phyloP scores from a whole-genome alignment of 2,329 filamentous ascomycete genomes.

The Sclerotinia minor region DNA sequence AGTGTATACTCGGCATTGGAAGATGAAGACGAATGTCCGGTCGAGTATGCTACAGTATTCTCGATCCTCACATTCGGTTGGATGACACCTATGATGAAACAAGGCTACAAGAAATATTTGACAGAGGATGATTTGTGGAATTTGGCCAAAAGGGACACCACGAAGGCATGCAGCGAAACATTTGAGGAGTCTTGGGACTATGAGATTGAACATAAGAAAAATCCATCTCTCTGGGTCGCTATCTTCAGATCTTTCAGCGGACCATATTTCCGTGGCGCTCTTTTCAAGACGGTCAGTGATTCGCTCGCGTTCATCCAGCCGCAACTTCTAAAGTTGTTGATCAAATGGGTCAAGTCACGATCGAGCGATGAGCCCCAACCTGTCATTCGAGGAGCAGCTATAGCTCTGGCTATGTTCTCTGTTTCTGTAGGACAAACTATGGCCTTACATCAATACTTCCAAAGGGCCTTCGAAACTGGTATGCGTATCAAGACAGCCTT shows the following conservation, averaged over 20 bases:
- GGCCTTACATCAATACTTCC: slow-evolving; percentile 96
- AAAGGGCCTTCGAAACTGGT: slow-evolving; percentile 87
- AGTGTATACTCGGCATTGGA: slow-evolving; percentile 68
- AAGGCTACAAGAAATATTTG: slow-evolving; percentile 86
- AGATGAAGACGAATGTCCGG: slow-evolving; percentile 65
- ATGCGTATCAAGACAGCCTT: slow-evolving; percentile 95
- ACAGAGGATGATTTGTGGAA: slow-evolving; percentile 97
- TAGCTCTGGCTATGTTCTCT: slow-evolving; percentile 88
- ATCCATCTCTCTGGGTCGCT: slow-evolving; percentile 84
- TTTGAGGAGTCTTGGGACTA: slow-evolving; percentile 76
- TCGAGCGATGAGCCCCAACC: slow-evolving; percentile 65
- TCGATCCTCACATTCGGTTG: slow-evolving; percentile 92
- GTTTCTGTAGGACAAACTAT: slow-evolving; percentile 84
- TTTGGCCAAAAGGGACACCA: slow-evolving; percentile 76
- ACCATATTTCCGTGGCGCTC: slow-evolving; percentile 75
- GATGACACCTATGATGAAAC: slow-evolving; percentile 99
- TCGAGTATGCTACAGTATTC: slow-evolving; percentile 92
- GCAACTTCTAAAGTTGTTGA: slow-evolving; percentile 81
- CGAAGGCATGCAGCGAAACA: slow-evolving; percentile 65
- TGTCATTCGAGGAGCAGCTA: slow-evolving; percentile 78
- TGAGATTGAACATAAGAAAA: slow-evolving; percentile 67
- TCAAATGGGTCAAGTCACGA: slow-evolving; percentile 82
- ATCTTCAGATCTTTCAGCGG: slow-evolving; percentile 81
- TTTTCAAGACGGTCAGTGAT: slow-evolving; percentile 91
- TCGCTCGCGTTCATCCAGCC: slow-evolving; percentile 85